Percentiles rank a stretch among this genome's conserved stretches.
phyloP scores from a whole-genome alignment of 768 basidiomycete species.

The Phlegmacium glaucopus region DNA sequence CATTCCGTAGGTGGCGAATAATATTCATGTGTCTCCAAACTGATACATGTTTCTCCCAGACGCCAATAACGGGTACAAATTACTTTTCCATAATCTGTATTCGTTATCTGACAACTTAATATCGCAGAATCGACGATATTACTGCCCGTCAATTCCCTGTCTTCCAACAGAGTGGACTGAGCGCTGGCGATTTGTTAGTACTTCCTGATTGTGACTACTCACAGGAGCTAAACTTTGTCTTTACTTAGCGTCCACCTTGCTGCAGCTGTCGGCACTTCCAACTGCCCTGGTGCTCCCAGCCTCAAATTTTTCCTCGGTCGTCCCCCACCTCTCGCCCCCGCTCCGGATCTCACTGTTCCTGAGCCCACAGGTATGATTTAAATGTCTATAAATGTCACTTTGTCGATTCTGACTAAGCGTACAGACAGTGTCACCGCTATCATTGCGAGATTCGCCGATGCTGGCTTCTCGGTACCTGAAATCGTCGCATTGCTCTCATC shows the following conservation, averaged over 20 bases:
- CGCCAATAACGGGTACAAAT: constrained; percentile 14
- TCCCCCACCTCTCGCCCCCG: constrained; percentile 17
- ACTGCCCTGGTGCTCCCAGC: constrained; percentile 34
- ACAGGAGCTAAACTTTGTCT: neutral
- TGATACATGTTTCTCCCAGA: constrained; percentile 1
- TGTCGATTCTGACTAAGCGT: neutral
- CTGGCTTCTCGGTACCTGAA: constrained; percentile 19
- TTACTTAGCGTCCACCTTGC: constrained; percentile 16
- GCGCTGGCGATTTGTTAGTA: constrained; percentile 17
- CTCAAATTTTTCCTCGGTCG: constrained; percentile 28
- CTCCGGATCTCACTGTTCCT: constrained; percentile 20
- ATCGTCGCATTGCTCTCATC: constrained; percentile 18
- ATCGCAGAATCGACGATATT: constrained; percentile 14
- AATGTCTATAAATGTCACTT: neutral
- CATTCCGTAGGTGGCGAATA: constrained; percentile 15
- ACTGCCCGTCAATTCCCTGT: constrained; percentile 14
- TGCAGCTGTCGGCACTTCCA: constrained; percentile 23
- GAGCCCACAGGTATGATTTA: constrained; percentile 7
- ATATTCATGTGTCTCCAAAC: constrained; percentile 8
- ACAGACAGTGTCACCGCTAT: constrained; percentile 20
- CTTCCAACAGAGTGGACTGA: constrained; percentile 8
- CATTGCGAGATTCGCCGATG: constrained; percentile 22
- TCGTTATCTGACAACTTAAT: too few relatives aligned
- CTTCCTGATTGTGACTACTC: neutral
- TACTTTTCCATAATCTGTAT: too few relatives aligned